Evolutionary conservation across 345 rosid species (phyloP).

Genomic region (Bruguiera parviflora): DNA sequence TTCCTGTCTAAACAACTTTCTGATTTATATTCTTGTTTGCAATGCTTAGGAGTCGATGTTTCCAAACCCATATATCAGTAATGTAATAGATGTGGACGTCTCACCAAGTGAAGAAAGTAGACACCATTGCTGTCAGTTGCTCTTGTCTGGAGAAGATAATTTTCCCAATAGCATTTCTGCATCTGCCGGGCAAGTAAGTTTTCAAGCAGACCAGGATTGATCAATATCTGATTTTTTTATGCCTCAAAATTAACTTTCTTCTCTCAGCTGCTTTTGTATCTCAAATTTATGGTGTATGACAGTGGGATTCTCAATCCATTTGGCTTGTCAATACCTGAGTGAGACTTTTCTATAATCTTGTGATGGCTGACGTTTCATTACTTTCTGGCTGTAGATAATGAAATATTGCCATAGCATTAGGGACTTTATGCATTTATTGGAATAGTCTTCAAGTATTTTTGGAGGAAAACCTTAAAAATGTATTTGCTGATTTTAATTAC

Average conservation of each 20-base stretch:
- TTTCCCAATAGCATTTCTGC: conserved; percentile 22
- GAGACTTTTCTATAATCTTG: not conserved
- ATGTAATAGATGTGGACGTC: conserved; percentile 10
- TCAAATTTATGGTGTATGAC: not conserved
- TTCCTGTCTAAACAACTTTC: not conserved
- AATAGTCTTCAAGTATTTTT: not conserved
- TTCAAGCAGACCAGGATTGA: not conserved
- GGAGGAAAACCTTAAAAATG: too few species aligned
- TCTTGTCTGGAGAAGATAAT: conserved; percentile 43
- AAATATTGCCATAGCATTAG: not conserved
- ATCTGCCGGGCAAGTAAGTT: conserved; percentile 38
- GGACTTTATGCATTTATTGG: not conserved
- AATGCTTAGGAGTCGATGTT: conserved; percentile 15
- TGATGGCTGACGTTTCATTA: not conserved
- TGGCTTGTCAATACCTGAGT: not conserved
- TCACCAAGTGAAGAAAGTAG: conserved; percentile 17
- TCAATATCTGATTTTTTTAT: not conserved
- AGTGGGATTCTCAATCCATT: not conserved
- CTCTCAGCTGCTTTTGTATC: too few species aligned
- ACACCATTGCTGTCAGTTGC: conserved; percentile 22
- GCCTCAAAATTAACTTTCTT: not conserved
- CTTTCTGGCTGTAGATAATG: not conserved
- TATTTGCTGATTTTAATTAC: too few species aligned
- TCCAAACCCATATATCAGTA: not conserved
- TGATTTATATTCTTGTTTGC: not conserved